Base-by-base conservation (phyloP, 139 green algal species). In the Chlamydomonas schloesseri region DNA sequence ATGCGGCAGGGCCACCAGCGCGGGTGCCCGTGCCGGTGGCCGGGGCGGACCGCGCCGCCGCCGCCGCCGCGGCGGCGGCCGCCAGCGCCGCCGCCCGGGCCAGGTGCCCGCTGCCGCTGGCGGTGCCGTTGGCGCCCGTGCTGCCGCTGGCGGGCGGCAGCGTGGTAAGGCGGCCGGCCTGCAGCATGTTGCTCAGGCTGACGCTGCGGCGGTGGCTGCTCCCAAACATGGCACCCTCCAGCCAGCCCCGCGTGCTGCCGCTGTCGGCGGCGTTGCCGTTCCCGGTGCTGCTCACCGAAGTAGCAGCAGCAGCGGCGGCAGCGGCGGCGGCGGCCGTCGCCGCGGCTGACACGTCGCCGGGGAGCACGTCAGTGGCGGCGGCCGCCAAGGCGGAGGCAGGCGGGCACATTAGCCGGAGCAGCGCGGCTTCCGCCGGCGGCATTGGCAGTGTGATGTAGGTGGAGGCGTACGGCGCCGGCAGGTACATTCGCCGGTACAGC, bases 401-500 rank as follows among this genome's bases (percentile, higher is more conserved):
- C 42, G 42, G 42, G 42, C 42, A 50, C 42, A 50, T 5, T 8
- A 50, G 42, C 42, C 64, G 46, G 29, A 84, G 42, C 5, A 28
- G 77, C 29, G 57, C 6, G 6, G 65, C 77, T 42, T 84, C 64
- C 17, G 34, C 62, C 23, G 36, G 9, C 2, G 77, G 77, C 29
- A 84, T 2, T 1, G 77, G 77, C n/a, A 71, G 31, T 8, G 42
- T 33, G 17, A 84, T n/a, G 29, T 37, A 84, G 11, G n/a, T 33
- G 18, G 31, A n/a, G 42, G 64, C 77, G 64, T 84, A 84, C 37
- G 42, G 33, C 29, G 62, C 42, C 64, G 77, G 77, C 17, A 74
- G 64, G 46, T 65, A 67, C 26, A 84, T 36, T 64, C 50, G 74
- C 28, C 77, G 64, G 62, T 84, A 74, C 77, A 84, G 64, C n/a